Base-by-base conservation (phyloP, 768 basidiomycete genomes). In the Phylloporus sp. region DNA sequence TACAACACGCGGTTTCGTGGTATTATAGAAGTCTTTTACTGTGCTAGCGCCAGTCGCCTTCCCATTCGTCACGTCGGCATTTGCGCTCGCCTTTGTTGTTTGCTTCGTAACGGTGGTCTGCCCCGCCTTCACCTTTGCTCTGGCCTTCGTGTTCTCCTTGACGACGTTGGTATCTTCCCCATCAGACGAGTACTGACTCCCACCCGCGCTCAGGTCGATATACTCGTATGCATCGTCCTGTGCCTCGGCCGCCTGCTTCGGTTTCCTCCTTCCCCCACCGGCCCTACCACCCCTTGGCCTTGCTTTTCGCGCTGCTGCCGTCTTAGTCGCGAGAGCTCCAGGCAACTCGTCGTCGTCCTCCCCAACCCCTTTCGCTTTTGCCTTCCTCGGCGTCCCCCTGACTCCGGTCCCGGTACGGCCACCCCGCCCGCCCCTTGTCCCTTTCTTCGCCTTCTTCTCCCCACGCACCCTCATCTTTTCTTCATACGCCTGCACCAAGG, bases 401-500 rank as follows among this genome's bases (percentile, higher is more conserved):
- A 5, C 23, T 0, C 32, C 43, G 5, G 50, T 41, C 26, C 47
- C 49, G 13, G 16, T 29, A 36, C 42, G 35, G 11, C 36, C 52
- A 13, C 57, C 54, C 34, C 49, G 51, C 15, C 34, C 35, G 8
- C 48, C 56, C 48, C 57, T 73, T 20, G 57, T 57, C 45, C 58
- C 58, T 4, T 50, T 54, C 35, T 61, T 61, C 31, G 50, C 58
- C 59, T 78, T 85, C 53, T 66, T 64, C 49, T 57, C 69, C 70
- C 16, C 72, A 62, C 61, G 83, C 80, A 66, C 82, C 34, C 67
- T 71, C 34, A 66, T 65, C 58, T 83, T 88, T 11, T 73, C 76
- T 52, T 89, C 81, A 56, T 77, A 93, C 16, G 76, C 76, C 38
- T 78, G 69, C 5, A 86, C 85, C 22, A 95, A 63, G 4, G 70